phyloP scores from a whole-genome alignment of 345 rosid species.

The Pugionium cornutum region DNA sequence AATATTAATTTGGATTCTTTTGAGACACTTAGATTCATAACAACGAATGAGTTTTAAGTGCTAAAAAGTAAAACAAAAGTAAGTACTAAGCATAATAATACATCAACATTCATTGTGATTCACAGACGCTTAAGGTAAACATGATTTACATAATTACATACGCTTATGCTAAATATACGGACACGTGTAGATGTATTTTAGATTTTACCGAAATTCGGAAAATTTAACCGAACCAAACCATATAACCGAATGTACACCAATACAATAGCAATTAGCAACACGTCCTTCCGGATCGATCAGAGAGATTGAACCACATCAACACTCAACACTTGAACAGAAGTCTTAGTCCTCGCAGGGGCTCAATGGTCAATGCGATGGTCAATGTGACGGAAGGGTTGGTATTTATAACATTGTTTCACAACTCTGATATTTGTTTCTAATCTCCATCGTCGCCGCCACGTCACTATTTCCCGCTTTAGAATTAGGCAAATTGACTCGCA shows the following conservation, averaged over 20 bases:
- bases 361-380: no score
- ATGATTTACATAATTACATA: no score
- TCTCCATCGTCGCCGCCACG: slow-evolving; percentile 31
- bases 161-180: no score
- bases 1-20: slow-evolving; percentile 23
- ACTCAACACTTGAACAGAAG: neutral
- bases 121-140: no score
- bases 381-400: no score
- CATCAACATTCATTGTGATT: slow-evolving; percentile 1
- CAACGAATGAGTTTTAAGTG: slow-evolving; percentile 20
- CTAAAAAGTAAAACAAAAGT: neutral
- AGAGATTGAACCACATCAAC: slow-evolving; percentile 2
- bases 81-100: slow-evolving; percentile 23
- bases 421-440: neutral
- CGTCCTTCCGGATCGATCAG: neutral
- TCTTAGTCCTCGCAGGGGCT: no score
- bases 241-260: no score
- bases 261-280: neutral
- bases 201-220: no score
- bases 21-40: slow-evolving; percentile 22
- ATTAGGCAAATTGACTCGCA: slow-evolving; percentile 9
- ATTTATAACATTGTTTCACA: slow-evolving; percentile 5
- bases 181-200: no score
- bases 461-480: slow-evolving; percentile 42
- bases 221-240: no score